Evolutionary conservation across 352 stramenopile species (phyloP).

Genomic region (Phytopythium ostracodes): DNA sequence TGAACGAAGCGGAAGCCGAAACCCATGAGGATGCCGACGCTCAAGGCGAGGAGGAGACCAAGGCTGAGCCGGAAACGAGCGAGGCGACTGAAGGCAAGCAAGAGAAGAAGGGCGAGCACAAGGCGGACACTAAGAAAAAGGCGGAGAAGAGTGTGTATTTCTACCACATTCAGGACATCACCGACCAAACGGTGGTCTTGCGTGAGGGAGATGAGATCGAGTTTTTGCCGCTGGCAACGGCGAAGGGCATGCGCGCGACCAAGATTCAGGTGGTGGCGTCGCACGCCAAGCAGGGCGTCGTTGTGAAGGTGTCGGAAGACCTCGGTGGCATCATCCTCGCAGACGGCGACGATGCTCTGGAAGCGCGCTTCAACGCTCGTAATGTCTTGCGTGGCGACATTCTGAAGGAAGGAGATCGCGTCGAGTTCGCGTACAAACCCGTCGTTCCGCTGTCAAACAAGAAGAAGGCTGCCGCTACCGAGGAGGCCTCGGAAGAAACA

Average conservation of each 20-base stretch:
- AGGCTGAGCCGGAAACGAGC: background rate
- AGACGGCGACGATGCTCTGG: constrained; percentile 28
- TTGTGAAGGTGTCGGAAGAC: constrained; percentile 44
- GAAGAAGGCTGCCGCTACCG: constrained; percentile 12
- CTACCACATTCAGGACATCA: constrained; percentile 71
- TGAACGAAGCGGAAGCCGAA: constrained; percentile 17
- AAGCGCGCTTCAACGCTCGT: constrained; percentile 41
- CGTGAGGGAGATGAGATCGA: constrained; percentile 72
- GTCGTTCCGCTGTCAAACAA: constrained; percentile 26
- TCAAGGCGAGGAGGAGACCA: constrained; percentile 7
- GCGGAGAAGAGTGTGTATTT: constrained; percentile 30
- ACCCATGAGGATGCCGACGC: background rate
- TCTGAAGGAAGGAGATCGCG: constrained; percentile 58
- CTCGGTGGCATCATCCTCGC: constrained; percentile 53
- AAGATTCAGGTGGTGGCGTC: constrained; percentile 53
- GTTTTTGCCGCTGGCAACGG: constrained; percentile 41
- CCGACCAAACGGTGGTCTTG: constrained; percentile 45
- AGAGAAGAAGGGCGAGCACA: background rate
- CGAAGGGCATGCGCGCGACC: constrained; percentile 47
- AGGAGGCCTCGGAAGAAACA: constrained; percentile 10
- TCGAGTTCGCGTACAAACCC: constrained; percentile 56
- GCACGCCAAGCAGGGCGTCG: constrained; percentile 55
- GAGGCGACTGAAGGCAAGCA: background rate
- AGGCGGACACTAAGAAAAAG: constrained; percentile 10
- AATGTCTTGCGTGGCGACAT: constrained; percentile 60